phyloP scores from a whole-genome alignment of 495 filamentous ascomycete species.

The Cryomyces antarcticus region DNA sequence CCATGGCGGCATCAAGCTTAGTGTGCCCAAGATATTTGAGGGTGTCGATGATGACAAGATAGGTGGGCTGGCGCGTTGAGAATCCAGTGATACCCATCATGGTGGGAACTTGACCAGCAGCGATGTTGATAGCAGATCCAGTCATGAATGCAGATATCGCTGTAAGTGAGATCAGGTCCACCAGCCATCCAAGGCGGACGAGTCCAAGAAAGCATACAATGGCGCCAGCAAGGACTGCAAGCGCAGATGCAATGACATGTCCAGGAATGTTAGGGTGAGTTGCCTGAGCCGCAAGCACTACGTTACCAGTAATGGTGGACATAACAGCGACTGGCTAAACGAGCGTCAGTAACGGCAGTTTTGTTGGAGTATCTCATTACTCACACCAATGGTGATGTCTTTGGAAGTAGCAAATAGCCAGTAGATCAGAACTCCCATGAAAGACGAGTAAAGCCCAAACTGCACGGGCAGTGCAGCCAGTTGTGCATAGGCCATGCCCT shows the following conservation, averaged over 20 bases:
- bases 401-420: slow-evolving; percentile 99
- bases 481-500: slow-evolving; percentile 92
- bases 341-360: neutral
- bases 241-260: slow-evolving; percentile 52
- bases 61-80: slow-evolving; percentile 58
- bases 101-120: slow-evolving; percentile 63
- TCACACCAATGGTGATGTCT: slow-evolving; percentile 95
- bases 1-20: slow-evolving; percentile 69
- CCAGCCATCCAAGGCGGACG: slow-evolving; percentile 68
- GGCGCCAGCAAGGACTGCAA: slow-evolving; percentile 63
- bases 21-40: slow-evolving; percentile 52
- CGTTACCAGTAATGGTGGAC: slow-evolving; percentile 70
- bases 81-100: slow-evolving; percentile 72
- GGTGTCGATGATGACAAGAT: slow-evolving; percentile 70
- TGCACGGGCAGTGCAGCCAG: slow-evolving; percentile 59
- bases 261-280: slow-evolving; percentile 34
- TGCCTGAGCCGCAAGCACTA: slow-evolving; percentile 40
- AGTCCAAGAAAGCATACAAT: slow-evolving; percentile 71
- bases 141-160: slow-evolving; percentile 97
- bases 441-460: slow-evolving; percentile 88
- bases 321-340: slow-evolving; percentile 84
- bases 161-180: slow-evolving; percentile 83
- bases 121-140: slow-evolving; percentile 83
- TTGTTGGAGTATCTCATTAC: slow-evolving; percentile 15
- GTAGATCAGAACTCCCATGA: slow-evolving; percentile 90